Base-by-base conservation (phyloP, 345 rosid genomes). In the Bretschneidera sinensis region DNA sequence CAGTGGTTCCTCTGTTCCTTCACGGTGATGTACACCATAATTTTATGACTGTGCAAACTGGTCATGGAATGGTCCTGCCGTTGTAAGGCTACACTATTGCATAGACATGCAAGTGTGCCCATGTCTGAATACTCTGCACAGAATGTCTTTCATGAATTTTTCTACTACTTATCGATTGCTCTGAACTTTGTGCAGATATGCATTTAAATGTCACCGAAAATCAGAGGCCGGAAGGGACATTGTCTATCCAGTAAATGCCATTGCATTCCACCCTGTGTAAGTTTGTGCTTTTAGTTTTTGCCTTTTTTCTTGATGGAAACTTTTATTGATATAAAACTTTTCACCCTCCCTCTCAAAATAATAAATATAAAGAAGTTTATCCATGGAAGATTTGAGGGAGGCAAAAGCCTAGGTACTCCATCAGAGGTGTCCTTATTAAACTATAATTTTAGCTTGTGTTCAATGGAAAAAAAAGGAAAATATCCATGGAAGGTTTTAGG, bases 241-340 rank as follows among this genome's bases (percentile, higher is more conserved):
- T 56, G 96, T 91, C 52, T 85, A 88, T 81, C 95, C 97, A 43
- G 97, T 91, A 48, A 95, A 91, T 75, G 90, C 97, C 61, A 86
- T 95, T 54, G 99, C 96, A 21, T 91, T 88, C 78, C 99, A 91
- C 61, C 99, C 99, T 51, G 84, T 95, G 99, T 94, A 76, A 88
- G 99, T 77, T 57, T 64, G 63, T 59, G 39, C 13, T 39, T 39
- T 39, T 5, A 11, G 10, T 11, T 39, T 1, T 39, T 39, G 45
- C 45, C 9, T 16, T 17, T 39, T 39, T 19, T 51, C 48, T 48
- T 24, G 31, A 28, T 28, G 33, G 8, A 22, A 39, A 17, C 52
- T 59, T 35, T 51, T 21, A 20, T 34, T 0, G 20, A 63, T 31
- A 21, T 21, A 58, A 58, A 17, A 31, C 17, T 43, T 22, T 28